These are phyloP conservation scores for Rhizophora apiculata DNA, from an alignment of 345 rosid species.

Conservation along the genomic window DNA sequence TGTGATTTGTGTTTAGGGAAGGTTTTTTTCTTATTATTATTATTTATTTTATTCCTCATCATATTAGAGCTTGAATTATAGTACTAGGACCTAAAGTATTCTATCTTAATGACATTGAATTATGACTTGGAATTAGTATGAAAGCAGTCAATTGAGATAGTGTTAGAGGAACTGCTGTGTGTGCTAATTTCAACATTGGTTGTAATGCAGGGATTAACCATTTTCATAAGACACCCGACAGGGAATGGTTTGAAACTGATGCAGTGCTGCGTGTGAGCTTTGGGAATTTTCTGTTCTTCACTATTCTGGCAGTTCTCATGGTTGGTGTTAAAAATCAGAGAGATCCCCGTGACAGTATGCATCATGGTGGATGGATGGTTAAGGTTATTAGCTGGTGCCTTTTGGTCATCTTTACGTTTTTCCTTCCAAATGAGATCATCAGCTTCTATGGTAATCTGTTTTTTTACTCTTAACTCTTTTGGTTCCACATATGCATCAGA, in stretches of 20 bases:
- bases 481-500: neutral
- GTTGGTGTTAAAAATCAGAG: constrained; percentile 86
- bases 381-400: constrained; percentile 85
- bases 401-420: constrained; percentile 87
- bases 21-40: too few species aligned
- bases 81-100: too few species aligned
- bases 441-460: constrained; percentile 69
- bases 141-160: too few species aligned
- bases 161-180: neutral
- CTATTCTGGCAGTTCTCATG: constrained; percentile 74
- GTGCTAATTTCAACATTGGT: neutral
- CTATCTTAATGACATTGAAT: too few species aligned
- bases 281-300: constrained; percentile 89
- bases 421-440: constrained; percentile 87
- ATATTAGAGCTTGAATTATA: too few species aligned
- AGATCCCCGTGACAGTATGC: constrained; percentile 95
- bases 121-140: too few species aligned
- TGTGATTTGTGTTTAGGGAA: too few species aligned
- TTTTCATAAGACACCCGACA: constrained; percentile 78
- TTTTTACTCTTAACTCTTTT: neutral
- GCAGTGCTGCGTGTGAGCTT: constrained; percentile 96
- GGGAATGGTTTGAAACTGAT: constrained; percentile 98
- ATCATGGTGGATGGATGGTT: constrained; percentile 99
- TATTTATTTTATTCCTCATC: too few species aligned
- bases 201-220: constrained; percentile 79